Base-by-base conservation (phyloP, 129 eudicot genomes). In the Artemisia annua region DNA sequence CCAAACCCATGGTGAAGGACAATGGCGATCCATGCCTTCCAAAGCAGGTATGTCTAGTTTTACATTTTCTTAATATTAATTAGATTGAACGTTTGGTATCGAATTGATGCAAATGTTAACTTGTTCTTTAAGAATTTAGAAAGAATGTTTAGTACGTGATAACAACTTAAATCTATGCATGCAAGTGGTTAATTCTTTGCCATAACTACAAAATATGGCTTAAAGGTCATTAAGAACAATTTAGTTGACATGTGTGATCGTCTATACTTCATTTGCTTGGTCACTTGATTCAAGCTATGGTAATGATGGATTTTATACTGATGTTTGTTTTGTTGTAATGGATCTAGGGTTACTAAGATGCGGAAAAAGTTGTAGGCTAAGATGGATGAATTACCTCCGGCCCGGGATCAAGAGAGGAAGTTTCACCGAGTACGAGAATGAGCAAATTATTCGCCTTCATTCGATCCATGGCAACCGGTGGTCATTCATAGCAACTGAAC, bases 361-460 rank as follows among this genome's bases (percentile, higher is more conserved):
- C 6, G 81, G 85, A 63, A 81, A 81, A 57, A 81, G 85, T 71
- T 81, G 85, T 60, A 71, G 85, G 73, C 24, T 81, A 43, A 62
- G 85, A 76, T 81, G 85, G 85, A 67, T 81, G 78, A 81, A 81
- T 51, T 81, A 81, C 24, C 85, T 81, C 11, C 69, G 81, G 32
- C 85, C 85, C 10, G 85, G 81, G 2, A 76, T 81, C 46, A 81
- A 76, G 71, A 71, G 85, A 71, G 85, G 85, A 35, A 65, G 66
- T 67, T 81, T 81, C 75, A 81, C 85, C 35, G 43, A 46, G 16
- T 78, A 81, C 3, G 85, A 81, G 66, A 32, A 75, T 15, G 85
- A 81, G 6, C 10, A 9, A 60, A 81, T 81, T 50, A 51, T 76
- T 10, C 74, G 75, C 6, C 85, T 81, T 13, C 85, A 81, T 70